These are phyloP conservation scores for Boletus reticuloceps DNA, from an alignment of 768 basidiomycete species.

Conservation along the genomic window DNA sequence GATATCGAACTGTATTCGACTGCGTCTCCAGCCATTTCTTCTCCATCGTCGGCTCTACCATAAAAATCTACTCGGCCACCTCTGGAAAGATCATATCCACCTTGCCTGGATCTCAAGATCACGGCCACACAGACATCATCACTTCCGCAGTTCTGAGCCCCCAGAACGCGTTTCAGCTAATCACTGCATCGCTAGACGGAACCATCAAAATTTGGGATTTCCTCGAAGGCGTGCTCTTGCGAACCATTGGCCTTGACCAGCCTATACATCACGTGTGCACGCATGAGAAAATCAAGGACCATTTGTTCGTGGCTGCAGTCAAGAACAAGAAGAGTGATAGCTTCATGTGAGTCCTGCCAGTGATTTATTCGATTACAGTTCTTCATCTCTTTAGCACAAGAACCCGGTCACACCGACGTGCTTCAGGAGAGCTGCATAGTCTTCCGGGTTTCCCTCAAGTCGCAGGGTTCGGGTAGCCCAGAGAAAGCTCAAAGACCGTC, in stretches of 20 bases:
- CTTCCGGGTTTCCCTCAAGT: constrained; percentile 60
- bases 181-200: constrained; percentile 85
- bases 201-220: constrained; percentile 91
- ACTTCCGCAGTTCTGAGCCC: constrained; percentile 79
- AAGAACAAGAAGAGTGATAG: constrained; percentile 45
- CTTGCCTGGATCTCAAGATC: constrained; percentile 52
- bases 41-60: constrained; percentile 72
- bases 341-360: constrained; percentile 12
- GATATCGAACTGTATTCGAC: constrained; percentile 14
- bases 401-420: background rate
- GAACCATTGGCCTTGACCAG: constrained; percentile 66
- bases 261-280: constrained; percentile 71
- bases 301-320: constrained; percentile 68
- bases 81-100: constrained; percentile 83
- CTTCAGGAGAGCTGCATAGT: constrained; percentile 45
- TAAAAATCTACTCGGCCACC: constrained; percentile 81
- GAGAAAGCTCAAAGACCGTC: constrained; percentile 45
- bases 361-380: background rate
- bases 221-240: constrained; percentile 75
- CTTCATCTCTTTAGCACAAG: constrained; percentile 14
- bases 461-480: constrained; percentile 33
- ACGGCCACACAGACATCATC: constrained; percentile 48
- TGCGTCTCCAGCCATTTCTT: constrained; percentile 74
- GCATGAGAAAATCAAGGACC: constrained; percentile 65
- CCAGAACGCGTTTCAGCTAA: constrained; percentile 83